Percentiles rank a stretch among this genome's conserved stretches.
phyloP scores from a whole-genome alignment of 2,329 filamentous ascomycete genomes.

The Pseudogymnoascus sp. region DNA sequence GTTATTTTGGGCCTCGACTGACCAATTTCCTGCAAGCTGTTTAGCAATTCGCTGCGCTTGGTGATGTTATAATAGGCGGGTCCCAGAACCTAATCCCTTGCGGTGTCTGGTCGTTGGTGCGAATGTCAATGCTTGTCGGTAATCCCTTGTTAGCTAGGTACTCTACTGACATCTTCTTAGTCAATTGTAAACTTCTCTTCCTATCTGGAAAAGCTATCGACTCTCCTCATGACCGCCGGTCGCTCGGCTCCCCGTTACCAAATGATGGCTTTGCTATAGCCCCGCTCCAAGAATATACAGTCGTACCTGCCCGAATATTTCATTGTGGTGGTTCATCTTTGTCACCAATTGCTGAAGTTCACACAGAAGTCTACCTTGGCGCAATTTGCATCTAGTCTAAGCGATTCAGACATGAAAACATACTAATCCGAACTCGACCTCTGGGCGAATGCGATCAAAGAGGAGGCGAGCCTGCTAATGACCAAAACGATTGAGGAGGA shows the following conservation, averaged over 20 bases:
- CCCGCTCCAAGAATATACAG: constrained; percentile 30
- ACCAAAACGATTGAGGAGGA: constrained; percentile 19
- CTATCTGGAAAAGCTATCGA: constrained; percentile 33
- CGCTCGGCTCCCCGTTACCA: constrained; percentile 34
- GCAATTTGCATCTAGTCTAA: constrained; percentile 27
- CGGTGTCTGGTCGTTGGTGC: constrained; percentile 37
- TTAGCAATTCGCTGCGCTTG: constrained; percentile 37
- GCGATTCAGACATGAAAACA: constrained; percentile 25
- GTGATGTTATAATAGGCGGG: constrained; percentile 34
- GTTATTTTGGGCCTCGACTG: constrained; percentile 34
- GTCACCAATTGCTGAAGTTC: constrained; percentile 28
- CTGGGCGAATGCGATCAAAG: constrained; percentile 31
- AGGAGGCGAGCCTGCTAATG: constrained; percentile 26
- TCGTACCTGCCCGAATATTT: constrained; percentile 34
- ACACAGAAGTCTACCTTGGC: constrained; percentile 27
- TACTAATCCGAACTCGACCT: constrained; percentile 28
- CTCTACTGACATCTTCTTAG: constrained; percentile 20
- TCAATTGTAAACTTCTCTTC: constrained; percentile 25
- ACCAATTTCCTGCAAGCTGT: constrained; percentile 33
- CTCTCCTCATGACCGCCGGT: constrained; percentile 34
- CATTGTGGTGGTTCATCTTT: constrained; percentile 32
- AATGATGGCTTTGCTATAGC: constrained; percentile 32
- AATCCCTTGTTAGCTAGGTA: constrained; percentile 10
- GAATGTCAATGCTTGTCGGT: constrained; percentile 34
- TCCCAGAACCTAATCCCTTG: constrained; percentile 38